Percentiles rank a stretch among this genome's conserved stretches.
Conservation (phyloP, 495 filamentous ascomycete genomes). For the Talaromyces proteolyticus region DNA sequence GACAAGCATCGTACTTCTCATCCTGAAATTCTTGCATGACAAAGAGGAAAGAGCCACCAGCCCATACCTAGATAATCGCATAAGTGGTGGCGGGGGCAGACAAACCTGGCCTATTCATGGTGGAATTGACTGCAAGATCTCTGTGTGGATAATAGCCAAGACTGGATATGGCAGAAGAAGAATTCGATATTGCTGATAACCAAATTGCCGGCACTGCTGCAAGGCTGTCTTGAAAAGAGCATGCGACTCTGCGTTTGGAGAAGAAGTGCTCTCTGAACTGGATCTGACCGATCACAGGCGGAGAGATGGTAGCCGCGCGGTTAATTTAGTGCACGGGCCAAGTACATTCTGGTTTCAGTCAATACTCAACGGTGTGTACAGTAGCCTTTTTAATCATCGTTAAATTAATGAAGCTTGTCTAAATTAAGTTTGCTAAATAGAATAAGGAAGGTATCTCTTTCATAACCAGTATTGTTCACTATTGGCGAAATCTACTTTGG, state of each 20-base stretch:
- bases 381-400: no score
- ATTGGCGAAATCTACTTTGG: no score
- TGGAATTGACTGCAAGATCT: slow-evolving; percentile 1
- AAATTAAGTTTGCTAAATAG: no score
- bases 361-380: no score
- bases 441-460: no score
- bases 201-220: neutral
- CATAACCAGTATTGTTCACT: no score
- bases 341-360: no score
- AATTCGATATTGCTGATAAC: neutral
- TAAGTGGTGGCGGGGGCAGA: slow-evolving; percentile 1
- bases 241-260: neutral
- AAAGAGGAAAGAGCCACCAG: neutral
- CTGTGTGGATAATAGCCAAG: neutral
- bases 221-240: neutral
- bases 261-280: neutral
- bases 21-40: neutral
- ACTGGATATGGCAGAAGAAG: neutral
- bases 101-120: slow-evolving; percentile 10
- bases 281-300: neutral
- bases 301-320: neutral
- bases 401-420: no score
- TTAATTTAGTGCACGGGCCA: neutral
- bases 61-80: neutral
- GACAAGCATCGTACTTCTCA: no score